phyloP scores from a whole-genome alignment of 1,139 yeast genomes.

The Kazachstania sp. region DNA sequence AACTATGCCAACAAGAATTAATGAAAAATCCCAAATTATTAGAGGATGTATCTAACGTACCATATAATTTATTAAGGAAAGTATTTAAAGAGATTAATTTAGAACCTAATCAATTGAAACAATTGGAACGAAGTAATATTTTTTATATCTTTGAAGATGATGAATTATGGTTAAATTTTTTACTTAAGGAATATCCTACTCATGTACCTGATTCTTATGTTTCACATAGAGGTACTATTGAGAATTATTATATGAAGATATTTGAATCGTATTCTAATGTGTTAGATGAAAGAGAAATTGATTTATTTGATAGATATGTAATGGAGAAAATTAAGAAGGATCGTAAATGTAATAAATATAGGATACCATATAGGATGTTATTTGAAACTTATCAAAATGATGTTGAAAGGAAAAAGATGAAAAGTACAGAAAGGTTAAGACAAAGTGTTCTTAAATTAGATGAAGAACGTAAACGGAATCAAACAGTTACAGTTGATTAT shows the following conservation, averaged over 20 bases:
- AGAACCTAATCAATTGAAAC: conserved; percentile 40
- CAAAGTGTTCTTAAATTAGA: conserved; percentile 37
- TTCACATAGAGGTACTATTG: conserved; percentile 16
- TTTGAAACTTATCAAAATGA: conserved; percentile 41
- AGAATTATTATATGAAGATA: conserved; percentile 12
- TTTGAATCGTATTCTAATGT: conserved; percentile 7
- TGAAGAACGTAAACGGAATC: conserved; percentile 40
- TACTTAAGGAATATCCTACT: conserved; percentile 44
- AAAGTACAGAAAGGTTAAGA: conserved; percentile 44
- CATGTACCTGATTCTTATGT: conserved; percentile 21
- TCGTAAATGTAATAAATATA: conserved; percentile 20
- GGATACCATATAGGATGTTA: conserved; percentile 34
- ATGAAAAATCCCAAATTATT: conserved; percentile 22
- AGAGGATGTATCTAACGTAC: conserved; percentile 40
- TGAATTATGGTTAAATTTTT: conserved; percentile 40
- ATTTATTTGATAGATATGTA: conserved; percentile 8
- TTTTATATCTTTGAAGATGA: conserved; percentile 43
- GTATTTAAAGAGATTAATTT: conserved; percentile 40
- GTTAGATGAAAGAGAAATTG: conserved; percentile 9
- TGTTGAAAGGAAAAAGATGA: conserved; percentile 39
- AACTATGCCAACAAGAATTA: conserved; percentile 21
- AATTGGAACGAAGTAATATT: conserved; percentile 40
- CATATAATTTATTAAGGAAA: conserved; percentile 41
- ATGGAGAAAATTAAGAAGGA: conserved; percentile 15
- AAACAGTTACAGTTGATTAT: conserved; percentile 33